These are phyloP conservation scores for Saccharomyces hybrid DNA, from an alignment of 1,139 yeast genomes.

Conservation along the genomic window DNA sequence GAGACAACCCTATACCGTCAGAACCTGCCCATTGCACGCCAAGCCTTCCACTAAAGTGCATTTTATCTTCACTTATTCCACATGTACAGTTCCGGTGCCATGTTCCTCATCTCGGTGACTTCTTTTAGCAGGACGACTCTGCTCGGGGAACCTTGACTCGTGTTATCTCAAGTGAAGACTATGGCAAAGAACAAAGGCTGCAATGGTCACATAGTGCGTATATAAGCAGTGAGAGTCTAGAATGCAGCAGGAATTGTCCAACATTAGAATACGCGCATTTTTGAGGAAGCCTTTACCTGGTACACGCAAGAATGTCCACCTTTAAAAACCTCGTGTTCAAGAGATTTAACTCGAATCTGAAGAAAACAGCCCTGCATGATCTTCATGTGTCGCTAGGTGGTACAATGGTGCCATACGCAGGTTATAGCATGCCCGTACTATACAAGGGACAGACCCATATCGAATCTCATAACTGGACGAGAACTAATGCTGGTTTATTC, in stretches of 20 bases:
- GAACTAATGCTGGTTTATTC: slow-evolving; percentile 78
- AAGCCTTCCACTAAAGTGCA: slow-evolving; percentile 3
- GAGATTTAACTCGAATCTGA: slow-evolving; percentile 33
- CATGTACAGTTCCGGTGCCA: slow-evolving; percentile 19
- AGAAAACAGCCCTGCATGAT: slow-evolving; percentile 74
- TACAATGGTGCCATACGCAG: slow-evolving; percentile 92
- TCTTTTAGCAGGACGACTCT: slow-evolving; percentile 19
- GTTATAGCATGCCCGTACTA: slow-evolving; percentile 87
- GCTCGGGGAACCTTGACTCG: background rate
- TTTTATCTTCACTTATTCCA: slow-evolving; percentile 8
- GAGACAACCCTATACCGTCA: background rate
- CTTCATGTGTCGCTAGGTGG: slow-evolving; percentile 75
- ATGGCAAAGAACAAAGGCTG: background rate
- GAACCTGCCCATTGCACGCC: background rate
- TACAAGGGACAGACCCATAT: slow-evolving; percentile 78
- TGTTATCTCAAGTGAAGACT: background rate
- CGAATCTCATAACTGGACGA: slow-evolving; percentile 91
- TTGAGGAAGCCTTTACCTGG: background rate
- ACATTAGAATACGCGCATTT: background rate
- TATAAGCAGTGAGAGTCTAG: background rate
- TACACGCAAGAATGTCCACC: background rate
- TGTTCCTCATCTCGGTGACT: slow-evolving; percentile 7
- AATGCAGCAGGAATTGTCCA: background rate
- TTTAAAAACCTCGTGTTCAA: slow-evolving; percentile 13
- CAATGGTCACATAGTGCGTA: background rate